Evolutionary conservation across 2,329 filamentous ascomycete species (phyloP), one percentile per base, ranked within the genome.

Genomic region (Ascocoryne sarcoides): DNA sequence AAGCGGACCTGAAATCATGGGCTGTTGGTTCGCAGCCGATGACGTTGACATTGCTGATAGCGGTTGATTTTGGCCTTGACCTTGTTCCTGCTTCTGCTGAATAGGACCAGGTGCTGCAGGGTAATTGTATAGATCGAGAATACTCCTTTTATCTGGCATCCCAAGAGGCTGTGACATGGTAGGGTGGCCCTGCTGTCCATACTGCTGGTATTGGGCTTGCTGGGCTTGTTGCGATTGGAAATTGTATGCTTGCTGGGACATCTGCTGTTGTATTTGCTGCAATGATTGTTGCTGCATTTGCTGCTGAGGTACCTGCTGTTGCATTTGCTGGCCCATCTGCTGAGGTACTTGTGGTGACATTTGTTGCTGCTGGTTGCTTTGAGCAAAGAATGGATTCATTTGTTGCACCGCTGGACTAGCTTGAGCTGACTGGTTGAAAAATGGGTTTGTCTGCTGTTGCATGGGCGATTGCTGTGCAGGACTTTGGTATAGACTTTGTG

Each of bases 121-220:
- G 19, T 58, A 73, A 56, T 75, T 79, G 42, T 85, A 90, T 9
- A 92, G 62, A 4, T 84, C 81, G 60, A 90, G 68, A 44, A 92
- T 90, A 4, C 81, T 81, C 3, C 75, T 76, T 48, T 84, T 89
- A 53, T 87, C 77, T 20, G 79, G 70, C 21, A 73, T 66, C 31
- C 66, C 65, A 12, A 68, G 65, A 37, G 67, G 64, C 31, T 65
- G 62, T 4, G 65, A 56, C 23, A 72, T 53, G 15, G 60, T 50
- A 33, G 61, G 62, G 38, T 59, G 57, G 1, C 48, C 51, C 39
- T 59, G 57, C 43, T 59, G 59, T 4, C 45, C 37, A 17, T 47
- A 48, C 47, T 55, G 70, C 36, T 63, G 62, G 19, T 58, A 55
- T 41, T 59, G 61, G 18, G 32, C 28, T 42, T 38, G 44, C 32